Evolutionary conservation across 2,329 filamentous ascomycete genomes (phyloP).

Genomic region (Fusarium brevicatenulatum): DNA sequence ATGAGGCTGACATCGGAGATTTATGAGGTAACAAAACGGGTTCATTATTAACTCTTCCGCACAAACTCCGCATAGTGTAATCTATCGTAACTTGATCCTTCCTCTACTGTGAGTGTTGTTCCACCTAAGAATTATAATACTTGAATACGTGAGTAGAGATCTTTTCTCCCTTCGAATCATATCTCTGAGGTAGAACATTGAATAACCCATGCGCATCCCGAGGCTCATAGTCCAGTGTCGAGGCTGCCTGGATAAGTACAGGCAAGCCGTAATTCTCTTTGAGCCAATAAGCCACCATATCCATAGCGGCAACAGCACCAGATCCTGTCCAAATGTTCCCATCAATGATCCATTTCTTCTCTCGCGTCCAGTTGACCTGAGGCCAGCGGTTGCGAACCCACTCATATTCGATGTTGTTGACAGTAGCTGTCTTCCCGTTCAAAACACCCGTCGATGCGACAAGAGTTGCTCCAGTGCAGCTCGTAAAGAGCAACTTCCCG

Average conservation of each 20-base stretch:
- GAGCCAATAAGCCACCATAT: neutral
- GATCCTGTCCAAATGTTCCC: neutral
- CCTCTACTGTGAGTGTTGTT: fast-evolving
- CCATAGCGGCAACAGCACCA: neutral
- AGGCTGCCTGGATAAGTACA: neutral
- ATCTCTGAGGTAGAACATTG: neutral
- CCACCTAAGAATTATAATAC: neutral
- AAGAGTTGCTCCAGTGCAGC: neutral
- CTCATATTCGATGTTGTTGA: neutral
- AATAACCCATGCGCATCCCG: neutral
- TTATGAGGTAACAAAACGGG: neutral
- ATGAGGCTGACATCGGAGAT: neutral
- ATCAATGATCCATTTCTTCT: neutral
- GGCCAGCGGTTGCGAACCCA: neutral
- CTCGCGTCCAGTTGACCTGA: neutral
- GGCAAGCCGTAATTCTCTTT: neutral
- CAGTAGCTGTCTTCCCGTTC: neutral
- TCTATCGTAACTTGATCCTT: too few species aligned
- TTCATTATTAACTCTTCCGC: neutral
- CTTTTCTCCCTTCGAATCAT: neutral
- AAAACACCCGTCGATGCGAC: neutral
- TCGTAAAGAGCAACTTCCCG: neutral
- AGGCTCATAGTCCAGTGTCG: neutral
- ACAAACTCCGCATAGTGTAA: too few species aligned
- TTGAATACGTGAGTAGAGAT: neutral